A percentile compares a stretch with the other conserved stretches of the same genome.
phyloP scores from a whole-genome alignment of 257 asterid species.

The Jasminum sambac region DNA sequence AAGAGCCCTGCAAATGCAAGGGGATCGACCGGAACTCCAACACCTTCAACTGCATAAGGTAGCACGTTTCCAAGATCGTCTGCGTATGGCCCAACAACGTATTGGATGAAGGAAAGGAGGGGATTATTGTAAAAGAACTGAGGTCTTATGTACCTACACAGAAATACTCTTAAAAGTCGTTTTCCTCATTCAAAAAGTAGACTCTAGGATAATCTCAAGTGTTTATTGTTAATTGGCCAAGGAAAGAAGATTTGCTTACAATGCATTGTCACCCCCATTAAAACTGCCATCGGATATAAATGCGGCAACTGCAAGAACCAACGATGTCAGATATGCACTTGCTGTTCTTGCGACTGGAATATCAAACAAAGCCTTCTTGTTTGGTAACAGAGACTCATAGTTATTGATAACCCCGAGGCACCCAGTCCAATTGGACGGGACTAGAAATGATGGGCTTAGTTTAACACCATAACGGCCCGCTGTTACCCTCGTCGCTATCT shows the following conservation, averaged over 20 bases:
- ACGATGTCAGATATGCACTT: conserved; percentile 75
- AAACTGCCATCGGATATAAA: conserved; percentile 83
- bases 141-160: conserved; percentile 84
- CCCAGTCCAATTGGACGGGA: conserved; percentile 92
- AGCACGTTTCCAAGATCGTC: conserved; percentile 89
- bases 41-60: conserved; percentile 93
- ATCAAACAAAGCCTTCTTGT: conserved; percentile 82
- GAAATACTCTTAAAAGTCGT: conserved; percentile 2
- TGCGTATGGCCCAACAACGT: conserved; percentile 78
- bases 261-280: conserved; percentile 86
- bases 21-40: conserved; percentile 96
- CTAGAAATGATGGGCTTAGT: conserved; percentile 94
- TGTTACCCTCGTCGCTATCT: conserved; percentile 77
- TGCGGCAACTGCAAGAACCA: conserved; percentile 66
- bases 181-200: background rate
- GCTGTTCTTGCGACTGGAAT: conserved; percentile 89
- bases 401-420: conserved; percentile 89
- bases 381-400: conserved; percentile 78
- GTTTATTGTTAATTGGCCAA: background rate
- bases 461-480: conserved; percentile 80
- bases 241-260: conserved; percentile 48
- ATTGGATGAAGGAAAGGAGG: conserved; percentile 81
- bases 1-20: conserved; percentile 93
- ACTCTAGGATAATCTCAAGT: background rate
- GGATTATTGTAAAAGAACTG: conserved; percentile 90